phyloP scores from a whole-genome alignment of 164 flowering plant genomes.

The Hamamelis virginiana region DNA sequence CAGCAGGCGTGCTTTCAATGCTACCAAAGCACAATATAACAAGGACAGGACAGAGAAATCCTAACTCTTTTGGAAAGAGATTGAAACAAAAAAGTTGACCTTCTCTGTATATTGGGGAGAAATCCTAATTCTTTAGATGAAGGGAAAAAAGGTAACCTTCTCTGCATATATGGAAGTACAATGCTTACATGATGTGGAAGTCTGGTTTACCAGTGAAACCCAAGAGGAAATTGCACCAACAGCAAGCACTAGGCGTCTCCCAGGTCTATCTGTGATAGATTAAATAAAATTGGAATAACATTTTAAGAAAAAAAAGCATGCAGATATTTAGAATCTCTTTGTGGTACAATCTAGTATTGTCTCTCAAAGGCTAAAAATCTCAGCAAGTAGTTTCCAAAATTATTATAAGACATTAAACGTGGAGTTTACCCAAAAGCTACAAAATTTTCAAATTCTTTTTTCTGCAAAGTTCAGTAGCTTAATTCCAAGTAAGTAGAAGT shows the following conservation, averaged over 20 bases:
- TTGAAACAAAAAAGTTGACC: background rate
- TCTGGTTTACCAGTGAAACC: constrained; percentile 39
- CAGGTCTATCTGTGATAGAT: constrained; percentile 40
- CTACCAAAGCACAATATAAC: constrained; percentile 20
- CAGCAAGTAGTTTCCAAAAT: no score
- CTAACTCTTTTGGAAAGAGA: background rate
- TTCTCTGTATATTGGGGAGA: no score
- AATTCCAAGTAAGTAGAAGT: no score
- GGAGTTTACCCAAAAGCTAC: no score
- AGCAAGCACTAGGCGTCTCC: constrained; percentile 64
- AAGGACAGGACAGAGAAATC: constrained; percentile 2
- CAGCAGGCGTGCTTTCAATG: constrained; percentile 45
- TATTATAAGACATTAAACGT: no score
- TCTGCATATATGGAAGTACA: no score
- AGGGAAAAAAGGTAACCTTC: background rate
- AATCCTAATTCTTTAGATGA: background rate
- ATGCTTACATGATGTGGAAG: constrained; percentile 53
- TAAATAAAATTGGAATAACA: background rate
- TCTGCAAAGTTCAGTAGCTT: no score
- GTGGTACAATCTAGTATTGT: no score
- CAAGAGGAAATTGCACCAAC: constrained; percentile 45
- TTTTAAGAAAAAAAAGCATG: no score
- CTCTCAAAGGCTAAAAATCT: no score
- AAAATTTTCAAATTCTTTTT: no score
- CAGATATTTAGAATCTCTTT: background rate